Evolutionary conservation across 306 rosid genomes (phyloP).

Genomic region (Corylus heterophylla): DNA sequence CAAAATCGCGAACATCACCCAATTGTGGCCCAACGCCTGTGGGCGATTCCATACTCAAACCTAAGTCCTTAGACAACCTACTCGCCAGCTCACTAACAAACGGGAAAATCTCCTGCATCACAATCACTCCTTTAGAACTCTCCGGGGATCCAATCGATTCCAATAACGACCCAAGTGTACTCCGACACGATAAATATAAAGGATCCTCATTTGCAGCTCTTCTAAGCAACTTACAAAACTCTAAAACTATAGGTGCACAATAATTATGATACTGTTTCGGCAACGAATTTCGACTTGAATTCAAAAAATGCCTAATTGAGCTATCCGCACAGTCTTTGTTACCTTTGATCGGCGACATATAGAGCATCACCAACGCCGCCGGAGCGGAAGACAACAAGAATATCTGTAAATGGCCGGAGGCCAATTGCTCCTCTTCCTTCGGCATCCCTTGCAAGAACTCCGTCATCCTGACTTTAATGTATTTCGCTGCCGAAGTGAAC

Average conservation of each 20-base stretch:
- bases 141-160: slow-evolving; percentile 13
- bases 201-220: no score
- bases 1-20: slow-evolving; percentile 53
- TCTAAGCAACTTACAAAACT: no score
- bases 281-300: no score
- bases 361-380: slow-evolving; percentile 50
- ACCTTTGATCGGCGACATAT: slow-evolving; percentile 40
- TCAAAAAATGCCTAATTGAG: no score
- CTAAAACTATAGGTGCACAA: no score
- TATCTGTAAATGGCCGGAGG: slow-evolving; percentile 53
- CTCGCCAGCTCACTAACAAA: slow-evolving; percentile 53
- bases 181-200: no score
- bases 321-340: no score
- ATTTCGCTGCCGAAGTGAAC: slow-evolving; percentile 26
- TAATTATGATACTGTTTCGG: no score
- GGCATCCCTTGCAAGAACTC: slow-evolving; percentile 32
- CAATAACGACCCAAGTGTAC: slow-evolving; percentile 47
- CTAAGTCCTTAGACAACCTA: slow-evolving; percentile 50
- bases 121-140: slow-evolving; percentile 23
- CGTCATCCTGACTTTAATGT: slow-evolving; percentile 36
- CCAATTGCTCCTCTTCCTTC: slow-evolving; percentile 30
- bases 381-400: slow-evolving; percentile 55
- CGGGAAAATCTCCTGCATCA: slow-evolving; percentile 44
- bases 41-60: slow-evolving; percentile 44
- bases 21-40: slow-evolving; percentile 36